A percentile compares a stretch with the other conserved stretches of the same genome.
These are phyloP conservation scores for Sicyos baderoa DNA, from an alignment of 306 rosid species.

Conservation along the genomic window DNA sequence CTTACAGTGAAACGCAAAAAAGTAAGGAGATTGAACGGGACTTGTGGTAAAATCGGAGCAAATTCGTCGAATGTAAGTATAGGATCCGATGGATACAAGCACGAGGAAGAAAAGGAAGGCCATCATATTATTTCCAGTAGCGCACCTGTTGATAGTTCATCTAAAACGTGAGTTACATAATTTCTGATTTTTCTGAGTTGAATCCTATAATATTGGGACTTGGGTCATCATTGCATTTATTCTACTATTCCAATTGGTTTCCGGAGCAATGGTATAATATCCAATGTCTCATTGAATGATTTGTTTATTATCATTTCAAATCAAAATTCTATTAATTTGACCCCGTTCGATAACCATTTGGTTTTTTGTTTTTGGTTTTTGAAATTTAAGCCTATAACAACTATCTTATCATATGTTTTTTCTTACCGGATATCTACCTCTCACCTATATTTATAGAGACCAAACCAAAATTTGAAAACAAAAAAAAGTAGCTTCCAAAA, in stretches of 20 bases:
- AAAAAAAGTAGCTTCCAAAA: too few species aligned
- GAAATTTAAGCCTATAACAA: too few species aligned
- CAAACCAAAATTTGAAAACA: too few species aligned
- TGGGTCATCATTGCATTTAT: not conserved
- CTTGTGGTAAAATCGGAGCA: slow-evolving; percentile 32
- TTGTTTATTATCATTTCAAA: not conserved
- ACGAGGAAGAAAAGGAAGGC: slow-evolving; percentile 36
- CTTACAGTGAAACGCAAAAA: slow-evolving; percentile 53
- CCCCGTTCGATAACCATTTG: too few species aligned
- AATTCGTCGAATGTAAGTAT: slow-evolving; percentile 67
- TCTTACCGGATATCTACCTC: too few species aligned
- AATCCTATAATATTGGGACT: not conserved
- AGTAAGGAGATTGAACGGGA: slow-evolving; percentile 31
- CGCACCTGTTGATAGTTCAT: slow-evolving; percentile 32
- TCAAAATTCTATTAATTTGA: not conserved
- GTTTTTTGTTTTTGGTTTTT: too few species aligned
- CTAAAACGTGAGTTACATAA: slow-evolving; percentile 50
- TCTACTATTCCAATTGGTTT: not conserved
- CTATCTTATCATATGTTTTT: too few species aligned
- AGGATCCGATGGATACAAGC: slow-evolving; percentile 64
- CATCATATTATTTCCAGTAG: slow-evolving; percentile 32
- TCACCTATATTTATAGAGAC: too few species aligned
- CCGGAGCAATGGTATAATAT: not conserved
- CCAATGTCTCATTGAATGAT: not conserved
- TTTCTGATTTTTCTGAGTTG: slow-evolving; percentile 6